Evolutionary conservation across 169 alveolate genomes (phyloP), one percentile per base, ranked within the genome.

Genomic region (Plasmodium billcollinsi): DNA sequence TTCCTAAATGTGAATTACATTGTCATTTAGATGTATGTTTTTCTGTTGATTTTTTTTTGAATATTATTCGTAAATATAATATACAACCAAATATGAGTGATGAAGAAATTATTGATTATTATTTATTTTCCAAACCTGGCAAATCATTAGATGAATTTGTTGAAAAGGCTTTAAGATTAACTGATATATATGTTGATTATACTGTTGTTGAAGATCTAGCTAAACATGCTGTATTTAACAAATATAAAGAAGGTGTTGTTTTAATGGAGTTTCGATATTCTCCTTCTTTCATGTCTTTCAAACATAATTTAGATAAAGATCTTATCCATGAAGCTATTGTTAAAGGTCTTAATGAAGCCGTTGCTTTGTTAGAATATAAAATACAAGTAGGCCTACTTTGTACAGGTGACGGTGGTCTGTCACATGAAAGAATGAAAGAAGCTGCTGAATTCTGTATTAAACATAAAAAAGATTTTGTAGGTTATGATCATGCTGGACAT

Each of bases 221-320:
- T 1, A 89, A 56, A 47, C 74, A 71, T 50, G 91, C 93, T 12
- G 88, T 89, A 20, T 72, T 89, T 26, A 80, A 88, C 11, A 89
- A 89, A 76, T 71, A 89, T 74, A 74, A 88, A 58, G 93, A 89
- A 74, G 93, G 93, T 70, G 93, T 89, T 11, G 88, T 89, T 65
- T 83, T 69, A 18, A 70, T 47, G 90, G 93, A 89, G 54, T 89
- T 89, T 45, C 80, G 93, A 3, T 89, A 80, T 73, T 76, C 93
- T 3, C 93, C 93, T 3, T 75, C 93, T 0, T 89, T 62, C 33
- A 59, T 89, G 9, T 61, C 93, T 1, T 88, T 63, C 15, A 78
- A 73, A 2, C 49, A 88, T 50, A 80, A 73, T n/a, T 73, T 80
- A 24, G 69, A 73, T 43, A 65, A 59, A 20, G 93, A 89, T 11